A percentile compares a stretch with the other conserved stretches of the same genome.
These are phyloP conservation scores for Annona squamosa DNA, from an alignment of 164 flowering plant genomes.

Conservation along the genomic window DNA sequence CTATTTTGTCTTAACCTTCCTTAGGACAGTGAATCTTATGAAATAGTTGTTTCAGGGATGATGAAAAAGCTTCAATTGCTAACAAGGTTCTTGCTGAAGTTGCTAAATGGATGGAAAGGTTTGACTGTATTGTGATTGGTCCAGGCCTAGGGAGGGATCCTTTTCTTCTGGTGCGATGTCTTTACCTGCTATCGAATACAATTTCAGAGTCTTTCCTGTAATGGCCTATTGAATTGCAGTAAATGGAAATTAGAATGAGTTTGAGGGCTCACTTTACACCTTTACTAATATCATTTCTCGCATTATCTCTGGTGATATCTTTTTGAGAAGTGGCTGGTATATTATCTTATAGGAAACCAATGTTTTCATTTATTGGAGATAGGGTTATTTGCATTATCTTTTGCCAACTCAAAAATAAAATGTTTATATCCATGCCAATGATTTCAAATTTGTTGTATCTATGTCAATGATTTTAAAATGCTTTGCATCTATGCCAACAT, in stretches of 20 bases:
- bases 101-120: slow-evolving; percentile 94
- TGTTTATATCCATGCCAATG: too few relatives aligned
- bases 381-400: too few relatives aligned
- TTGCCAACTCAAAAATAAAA: too few relatives aligned
- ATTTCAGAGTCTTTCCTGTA: neutral
- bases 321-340: too few relatives aligned
- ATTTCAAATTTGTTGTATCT: too few relatives aligned
- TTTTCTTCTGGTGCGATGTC: slow-evolving; percentile 68
- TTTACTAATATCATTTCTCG: too few relatives aligned
- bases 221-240: neutral
- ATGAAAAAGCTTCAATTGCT: slow-evolving; percentile 39
- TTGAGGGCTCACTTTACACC: neutral
- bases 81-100: slow-evolving; percentile 66
- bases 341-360: too few relatives aligned
- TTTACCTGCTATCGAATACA: slow-evolving; percentile 1
- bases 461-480: too few relatives aligned
- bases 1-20: neutral
- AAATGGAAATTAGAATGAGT: neutral
- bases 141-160: slow-evolving; percentile 99
- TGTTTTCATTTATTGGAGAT: too few relatives aligned
- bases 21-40: slow-evolving; percentile 8
- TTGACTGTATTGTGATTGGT: slow-evolving; percentile 94
- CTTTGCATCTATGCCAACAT: too few relatives aligned
- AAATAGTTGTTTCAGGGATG: slow-evolving; percentile 44
- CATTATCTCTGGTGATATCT: too few relatives aligned